Percentiles rank a stretch among this genome's conserved stretches.
phyloP scores from a whole-genome alignment of 1,284 basidiomycete genomes.

The Sanghuangporus sanghuang region DNA sequence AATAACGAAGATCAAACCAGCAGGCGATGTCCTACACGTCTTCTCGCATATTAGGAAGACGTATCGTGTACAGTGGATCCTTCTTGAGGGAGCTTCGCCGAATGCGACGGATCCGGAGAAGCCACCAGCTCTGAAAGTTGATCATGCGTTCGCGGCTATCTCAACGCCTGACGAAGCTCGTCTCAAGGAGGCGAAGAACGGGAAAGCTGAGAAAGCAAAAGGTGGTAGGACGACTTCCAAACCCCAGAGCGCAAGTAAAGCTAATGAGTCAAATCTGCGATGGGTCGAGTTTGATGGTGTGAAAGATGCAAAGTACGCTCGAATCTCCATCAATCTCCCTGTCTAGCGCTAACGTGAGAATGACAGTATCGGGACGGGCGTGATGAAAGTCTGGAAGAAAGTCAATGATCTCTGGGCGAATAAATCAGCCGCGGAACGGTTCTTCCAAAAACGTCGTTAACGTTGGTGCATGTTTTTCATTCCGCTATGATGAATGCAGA shows the following conservation, averaged over 20 bases:
- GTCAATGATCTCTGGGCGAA: slow-evolving; percentile 13
- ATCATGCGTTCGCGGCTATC: slow-evolving; percentile 19
- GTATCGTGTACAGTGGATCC: slow-evolving; percentile 74
- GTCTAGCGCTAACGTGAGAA: not conserved
- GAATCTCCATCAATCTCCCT: slow-evolving; percentile 1
- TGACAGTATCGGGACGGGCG: slow-evolving; percentile 54
- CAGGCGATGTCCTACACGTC: slow-evolving; percentile 71
- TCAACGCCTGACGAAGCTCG: slow-evolving; percentile 4
- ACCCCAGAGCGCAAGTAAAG: not conserved
- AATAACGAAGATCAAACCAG: slow-evolving; percentile 43
- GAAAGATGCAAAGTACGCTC: slow-evolving; percentile 25
- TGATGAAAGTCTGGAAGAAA: slow-evolving; percentile 53
- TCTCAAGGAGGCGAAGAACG: slow-evolving; percentile 3
- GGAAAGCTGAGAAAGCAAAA: slow-evolving; percentile 9
- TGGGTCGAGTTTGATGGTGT: slow-evolving; percentile 27
- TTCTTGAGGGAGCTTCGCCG: slow-evolving; percentile 47
- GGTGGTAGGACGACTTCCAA: not conserved
- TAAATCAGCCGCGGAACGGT: not conserved
- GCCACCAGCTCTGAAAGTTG: slow-evolving; percentile 26
- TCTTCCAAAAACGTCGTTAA: not conserved
- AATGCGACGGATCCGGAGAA: slow-evolving; percentile 21
- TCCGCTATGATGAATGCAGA: not conserved
- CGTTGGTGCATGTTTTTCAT: not conserved
- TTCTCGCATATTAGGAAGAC: slow-evolving; percentile 92
- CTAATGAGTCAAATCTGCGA: slow-evolving; percentile 2